phyloP scores from a whole-genome alignment of 2,329 filamentous ascomycete genomes.

The Alternaria longipes region DNA sequence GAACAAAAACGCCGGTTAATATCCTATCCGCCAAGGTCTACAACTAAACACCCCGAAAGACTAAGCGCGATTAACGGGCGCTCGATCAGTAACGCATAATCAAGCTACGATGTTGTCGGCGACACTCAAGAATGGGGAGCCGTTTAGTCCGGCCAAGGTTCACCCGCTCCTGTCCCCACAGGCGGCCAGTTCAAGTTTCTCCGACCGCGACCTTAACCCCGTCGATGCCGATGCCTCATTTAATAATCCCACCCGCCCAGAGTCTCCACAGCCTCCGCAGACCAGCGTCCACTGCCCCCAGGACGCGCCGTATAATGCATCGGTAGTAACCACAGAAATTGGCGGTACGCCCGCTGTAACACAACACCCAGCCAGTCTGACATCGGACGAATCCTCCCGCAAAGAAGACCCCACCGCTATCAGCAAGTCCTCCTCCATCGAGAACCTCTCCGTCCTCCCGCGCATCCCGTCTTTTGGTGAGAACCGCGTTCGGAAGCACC shows the following conservation, averaged over 20 bases:
- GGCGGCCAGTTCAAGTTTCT: constrained; percentile 34
- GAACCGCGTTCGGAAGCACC: constrained; percentile 49
- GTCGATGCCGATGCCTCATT: constrained; percentile 36
- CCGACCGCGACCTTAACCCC: constrained; percentile 47
- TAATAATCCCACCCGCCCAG: constrained; percentile 38
- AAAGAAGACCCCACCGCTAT: constrained; percentile 30
- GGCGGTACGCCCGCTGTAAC: constrained; percentile 40
- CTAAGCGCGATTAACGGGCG: neutral
- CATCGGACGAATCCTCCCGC: constrained; percentile 41
- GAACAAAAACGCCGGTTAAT: constrained; percentile 10
- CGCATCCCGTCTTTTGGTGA: constrained; percentile 49
- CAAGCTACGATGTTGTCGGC: constrained; percentile 34
- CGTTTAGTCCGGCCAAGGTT: constrained; percentile 46
- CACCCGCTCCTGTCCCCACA: constrained; percentile 49
- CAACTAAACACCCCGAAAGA: constrained; percentile 5
- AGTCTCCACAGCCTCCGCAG: constrained; percentile 37
- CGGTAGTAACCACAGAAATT: constrained; percentile 39
- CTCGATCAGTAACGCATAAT: neutral
- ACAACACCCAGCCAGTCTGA: constrained; percentile 25
- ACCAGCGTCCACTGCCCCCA: constrained; percentile 35
- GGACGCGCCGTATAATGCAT: constrained; percentile 39
- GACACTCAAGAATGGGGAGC: constrained; percentile 39
- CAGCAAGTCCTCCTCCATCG: constrained; percentile 47
- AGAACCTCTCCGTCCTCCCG: constrained; percentile 47
- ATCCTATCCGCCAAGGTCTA: constrained; percentile 15